Evolutionary conservation across 176 grass and related monocot species (phyloP).

Genomic region (Oryza glaberrima): DNA sequence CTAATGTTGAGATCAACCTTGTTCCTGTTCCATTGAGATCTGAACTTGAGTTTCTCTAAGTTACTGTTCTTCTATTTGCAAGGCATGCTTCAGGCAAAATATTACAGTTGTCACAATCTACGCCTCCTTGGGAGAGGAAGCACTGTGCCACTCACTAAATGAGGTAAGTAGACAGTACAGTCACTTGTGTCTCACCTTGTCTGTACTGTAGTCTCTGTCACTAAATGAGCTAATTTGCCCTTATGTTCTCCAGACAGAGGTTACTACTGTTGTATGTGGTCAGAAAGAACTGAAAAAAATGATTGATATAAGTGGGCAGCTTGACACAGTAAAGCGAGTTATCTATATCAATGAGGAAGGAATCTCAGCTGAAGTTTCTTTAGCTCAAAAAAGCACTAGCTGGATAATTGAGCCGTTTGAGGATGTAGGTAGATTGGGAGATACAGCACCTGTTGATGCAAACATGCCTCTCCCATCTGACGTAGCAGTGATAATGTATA

Average conservation of each 20-base stretch:
- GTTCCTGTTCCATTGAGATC: not conserved
- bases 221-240: not conserved
- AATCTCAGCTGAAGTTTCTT: constrained; percentile 65
- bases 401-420: constrained; percentile 71
- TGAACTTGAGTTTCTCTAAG: not conserved
- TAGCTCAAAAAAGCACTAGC: constrained; percentile 63
- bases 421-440: constrained; percentile 68
- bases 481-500: constrained; percentile 95
- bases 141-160: constrained; percentile 92
- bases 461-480: constrained; percentile 72
- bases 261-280: constrained; percentile 87
- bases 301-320: constrained; percentile 81
- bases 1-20: not conserved
- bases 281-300: constrained; percentile 91
- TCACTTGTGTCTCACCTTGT: constrained; percentile 23
- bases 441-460: constrained; percentile 67
- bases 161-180: constrained; percentile 57
- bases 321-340: constrained; percentile 73
- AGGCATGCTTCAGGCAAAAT: constrained; percentile 95
- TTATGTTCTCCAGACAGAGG: constrained; percentile 80
- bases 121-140: constrained; percentile 90
- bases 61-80: constrained; percentile 26
- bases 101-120: constrained; percentile 92
- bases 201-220: not conserved
- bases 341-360: constrained; percentile 87